Conservation (phyloP, 176 grass and related monocot genomes). For the Aegilops sharonensis region DNA sequence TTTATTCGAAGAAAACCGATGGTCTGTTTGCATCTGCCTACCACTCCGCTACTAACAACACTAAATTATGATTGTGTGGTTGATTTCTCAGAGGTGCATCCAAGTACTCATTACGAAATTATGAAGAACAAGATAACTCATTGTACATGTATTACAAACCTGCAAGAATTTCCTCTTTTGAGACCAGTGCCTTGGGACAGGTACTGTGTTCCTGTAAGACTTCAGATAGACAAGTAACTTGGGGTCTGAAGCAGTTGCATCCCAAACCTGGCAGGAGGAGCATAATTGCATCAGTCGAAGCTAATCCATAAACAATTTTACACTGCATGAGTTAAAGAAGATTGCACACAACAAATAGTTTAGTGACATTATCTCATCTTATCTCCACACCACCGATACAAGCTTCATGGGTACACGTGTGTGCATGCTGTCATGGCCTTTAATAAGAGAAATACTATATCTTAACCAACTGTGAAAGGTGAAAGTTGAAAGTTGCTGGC, state of each 20-base stretch:
- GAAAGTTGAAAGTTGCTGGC: not conserved
- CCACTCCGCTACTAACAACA: not conserved
- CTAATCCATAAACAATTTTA: not conserved
- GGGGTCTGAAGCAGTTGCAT: slow-evolving; percentile 82
- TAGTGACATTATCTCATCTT: not conserved
- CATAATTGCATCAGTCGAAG: not conserved
- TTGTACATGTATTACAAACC: slow-evolving; percentile 39
- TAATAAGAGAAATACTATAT: not conserved
- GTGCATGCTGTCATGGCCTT: not conserved
- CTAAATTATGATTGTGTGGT: not conserved
- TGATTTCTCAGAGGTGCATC: not conserved
- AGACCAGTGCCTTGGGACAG: slow-evolving; percentile 89
- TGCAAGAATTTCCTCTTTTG: slow-evolving; percentile 93
- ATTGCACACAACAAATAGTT: not conserved
- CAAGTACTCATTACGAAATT: not conserved
- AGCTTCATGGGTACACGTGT: not conserved
- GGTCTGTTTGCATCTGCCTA: not conserved
- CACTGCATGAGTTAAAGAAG: not conserved
- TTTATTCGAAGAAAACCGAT: not conserved
- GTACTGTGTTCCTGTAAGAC: slow-evolving; percentile 84
- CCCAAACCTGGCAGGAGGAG: slow-evolving; percentile 64
- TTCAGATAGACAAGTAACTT: slow-evolving; percentile 81
- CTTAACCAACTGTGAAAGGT: not conserved
- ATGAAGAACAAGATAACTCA: slow-evolving; percentile 17
- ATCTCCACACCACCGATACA: not conserved